Conservation (phyloP, 345 rosid species). For the Euphorbia pulcherrima region DNA sequence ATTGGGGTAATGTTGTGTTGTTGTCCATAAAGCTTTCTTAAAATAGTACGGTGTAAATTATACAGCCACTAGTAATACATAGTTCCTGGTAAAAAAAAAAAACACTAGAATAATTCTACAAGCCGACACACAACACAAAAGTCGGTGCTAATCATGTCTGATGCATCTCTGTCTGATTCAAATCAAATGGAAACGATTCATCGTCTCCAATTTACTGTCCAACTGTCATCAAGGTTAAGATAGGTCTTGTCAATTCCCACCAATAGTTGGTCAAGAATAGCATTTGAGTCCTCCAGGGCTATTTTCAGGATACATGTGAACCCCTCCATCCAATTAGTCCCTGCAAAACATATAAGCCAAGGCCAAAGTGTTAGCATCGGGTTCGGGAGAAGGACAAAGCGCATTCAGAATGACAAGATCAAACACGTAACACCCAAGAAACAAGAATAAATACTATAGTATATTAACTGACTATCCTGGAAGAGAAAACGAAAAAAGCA, state of each 20-base stretch:
- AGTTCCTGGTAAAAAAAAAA: no score
- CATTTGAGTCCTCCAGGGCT: slow-evolving; percentile 3
- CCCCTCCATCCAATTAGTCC: slow-evolving; percentile 22
- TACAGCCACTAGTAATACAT: background rate
- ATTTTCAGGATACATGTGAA: background rate
- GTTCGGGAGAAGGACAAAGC: background rate
- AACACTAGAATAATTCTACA: background rate
- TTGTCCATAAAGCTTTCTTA: no score
- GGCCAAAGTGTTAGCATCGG: slow-evolving; percentile 9
- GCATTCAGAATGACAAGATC: no score
- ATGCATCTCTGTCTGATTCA: background rate
- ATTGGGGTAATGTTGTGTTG: no score
- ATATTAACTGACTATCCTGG: no score
- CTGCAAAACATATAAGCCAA: slow-evolving; percentile 21
- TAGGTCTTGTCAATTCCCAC: background rate
- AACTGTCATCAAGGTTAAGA: background rate
- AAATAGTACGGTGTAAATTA: background rate
- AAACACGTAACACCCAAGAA: no score
- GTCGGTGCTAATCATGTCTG: background rate
- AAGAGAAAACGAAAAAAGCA: no score
- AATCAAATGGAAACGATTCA: background rate
- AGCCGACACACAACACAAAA: background rate
- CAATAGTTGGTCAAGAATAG: background rate
- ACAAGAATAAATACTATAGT: no score
- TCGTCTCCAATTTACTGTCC: background rate